Evolutionary conservation across 352 stramenopile genomes (phyloP).

Genomic region (Pythium utonaiense): DNA sequence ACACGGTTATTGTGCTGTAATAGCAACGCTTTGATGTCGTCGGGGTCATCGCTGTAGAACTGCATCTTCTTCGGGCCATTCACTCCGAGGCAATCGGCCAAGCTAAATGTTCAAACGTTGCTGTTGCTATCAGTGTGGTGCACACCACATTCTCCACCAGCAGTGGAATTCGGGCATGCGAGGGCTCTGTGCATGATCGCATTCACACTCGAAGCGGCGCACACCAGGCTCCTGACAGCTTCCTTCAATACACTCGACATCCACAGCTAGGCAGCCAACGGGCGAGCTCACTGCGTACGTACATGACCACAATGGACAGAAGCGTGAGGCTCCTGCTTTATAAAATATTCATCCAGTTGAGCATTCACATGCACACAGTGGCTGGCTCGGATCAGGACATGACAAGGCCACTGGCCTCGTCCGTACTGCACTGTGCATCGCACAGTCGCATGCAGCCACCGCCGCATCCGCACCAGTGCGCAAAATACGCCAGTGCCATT

Average conservation of each 20-base stretch:
- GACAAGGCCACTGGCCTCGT: background rate
- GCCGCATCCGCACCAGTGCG: background rate
- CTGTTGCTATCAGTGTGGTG: background rate
- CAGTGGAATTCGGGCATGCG: background rate
- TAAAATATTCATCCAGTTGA: background rate
- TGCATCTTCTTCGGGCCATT: conserved; percentile 34
- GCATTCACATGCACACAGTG: background rate
- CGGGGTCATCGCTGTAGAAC: conserved; percentile 49
- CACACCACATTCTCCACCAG: background rate
- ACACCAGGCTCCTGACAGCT: background rate
- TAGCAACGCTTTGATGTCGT: conserved; percentile 33
- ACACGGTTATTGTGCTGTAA: conserved; percentile 17
- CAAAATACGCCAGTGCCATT: conserved; percentile 8
- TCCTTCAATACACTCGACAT: background rate
- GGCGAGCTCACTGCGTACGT: background rate
- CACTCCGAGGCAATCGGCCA: background rate
- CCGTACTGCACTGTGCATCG: background rate
- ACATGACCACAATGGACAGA: too few species aligned
- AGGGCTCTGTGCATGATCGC: background rate
- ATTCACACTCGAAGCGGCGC: background rate
- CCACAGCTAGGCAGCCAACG: too few species aligned
- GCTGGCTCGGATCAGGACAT: background rate
- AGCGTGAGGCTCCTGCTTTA: background rate
- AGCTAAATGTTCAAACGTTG: background rate
- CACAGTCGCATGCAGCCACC: background rate